Percentiles rank a stretch among this genome's conserved stretches.
phyloP scores from a whole-genome alignment of 768 basidiomycete genomes.

The Termitomyces sp. region DNA sequence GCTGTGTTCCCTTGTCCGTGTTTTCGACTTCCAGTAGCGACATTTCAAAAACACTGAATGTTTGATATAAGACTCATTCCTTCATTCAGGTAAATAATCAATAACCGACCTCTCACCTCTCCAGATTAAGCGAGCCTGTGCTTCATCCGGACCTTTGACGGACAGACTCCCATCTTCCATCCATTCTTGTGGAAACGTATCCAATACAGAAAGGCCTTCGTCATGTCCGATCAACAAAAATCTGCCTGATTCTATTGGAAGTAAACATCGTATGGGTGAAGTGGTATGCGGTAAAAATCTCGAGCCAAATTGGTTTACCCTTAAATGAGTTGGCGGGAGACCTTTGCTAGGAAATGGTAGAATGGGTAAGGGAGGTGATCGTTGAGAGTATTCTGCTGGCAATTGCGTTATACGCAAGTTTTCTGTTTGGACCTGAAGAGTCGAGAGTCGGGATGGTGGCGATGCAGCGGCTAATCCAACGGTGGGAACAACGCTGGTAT shows the following conservation, averaged over 20 bases:
- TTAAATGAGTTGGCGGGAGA: slow-evolving; percentile 57
- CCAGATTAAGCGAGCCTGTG: slow-evolving; percentile 65
- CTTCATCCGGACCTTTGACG: slow-evolving; percentile 65
- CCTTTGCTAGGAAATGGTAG: slow-evolving; percentile 43
- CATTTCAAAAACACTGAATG: slow-evolving; percentile 68
- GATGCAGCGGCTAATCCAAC: slow-evolving; percentile 5
- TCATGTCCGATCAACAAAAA: slow-evolving; percentile 77
- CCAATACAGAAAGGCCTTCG: slow-evolving; percentile 73
- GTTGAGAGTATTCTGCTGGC: slow-evolving; percentile 13
- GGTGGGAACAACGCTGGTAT: slow-evolving; percentile 4
- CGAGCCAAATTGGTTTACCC: slow-evolving; percentile 76
- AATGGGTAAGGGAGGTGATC: slow-evolving; percentile 27
- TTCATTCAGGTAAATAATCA: background rate
- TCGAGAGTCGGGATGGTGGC: slow-evolving; percentile 1
- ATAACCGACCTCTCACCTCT: slow-evolving; percentile 63
- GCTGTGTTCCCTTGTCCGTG: slow-evolving; percentile 40
- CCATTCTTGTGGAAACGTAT: slow-evolving; percentile 78
- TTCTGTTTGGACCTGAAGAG: slow-evolving; percentile 38
- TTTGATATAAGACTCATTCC: background rate
- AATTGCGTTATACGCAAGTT: slow-evolving; percentile 25
- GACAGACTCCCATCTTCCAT: slow-evolving; percentile 39
- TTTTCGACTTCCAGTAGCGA: slow-evolving; percentile 66
- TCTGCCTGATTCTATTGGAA: slow-evolving; percentile 61
- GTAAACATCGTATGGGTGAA: slow-evolving; percentile 65
- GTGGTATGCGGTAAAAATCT: slow-evolving; percentile 80